Base-by-base conservation (phyloP, 495 filamentous ascomycete genomes). In the Trichoderma erinaceum region DNA sequence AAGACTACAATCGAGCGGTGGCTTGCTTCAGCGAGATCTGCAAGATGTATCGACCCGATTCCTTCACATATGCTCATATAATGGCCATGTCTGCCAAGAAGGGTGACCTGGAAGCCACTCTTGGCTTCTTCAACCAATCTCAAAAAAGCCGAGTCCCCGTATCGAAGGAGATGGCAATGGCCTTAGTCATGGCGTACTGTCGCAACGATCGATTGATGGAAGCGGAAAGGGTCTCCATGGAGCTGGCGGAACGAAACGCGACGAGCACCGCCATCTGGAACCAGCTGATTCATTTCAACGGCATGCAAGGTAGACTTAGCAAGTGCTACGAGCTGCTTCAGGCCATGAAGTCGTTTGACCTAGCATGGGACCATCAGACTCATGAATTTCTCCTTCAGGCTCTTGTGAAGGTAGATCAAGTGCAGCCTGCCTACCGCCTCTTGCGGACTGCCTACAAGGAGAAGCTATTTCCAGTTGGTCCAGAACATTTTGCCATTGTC, bases 401-500 rank as follows among this genome's bases (percentile, higher is more conserved):
- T n/a, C 79, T 96, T 35, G 79, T 82, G 8, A 73, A 89, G 66
- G 77, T 84, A 66, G 78, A 82, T 8, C 85, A 88, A 72, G 81
- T 90, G 12, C 82, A 87, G 65, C 82, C 84, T 69, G 95, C 93
- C 4, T 81, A 85, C 35, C 79, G 80, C 58, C 87, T 95, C 48
- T 78, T 97, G 38, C 75, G 79, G 27, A 75, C 78, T 0, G 82
- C 89, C 25, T 81, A 93, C 71, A 82, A 79, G 68, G 78, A 85
- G 23, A 80, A 81, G 8, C 78, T 83, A 7, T 79, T 93, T 29
- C 78, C 83, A 64, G 83, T 86, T 3, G 88, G 85, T 0, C 80
- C 85, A 15, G 81, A 89, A 13, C 92, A 97, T 74, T 96, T 92
- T 74, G 82, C 87, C n/a, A 84, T 92, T 6, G 76, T 94, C 32